Percentiles rank a stretch among this genome's conserved stretches.
phyloP scores from a whole-genome alignment of 2,329 filamentous ascomycete genomes.

The Corniculantispora saksenae region DNA sequence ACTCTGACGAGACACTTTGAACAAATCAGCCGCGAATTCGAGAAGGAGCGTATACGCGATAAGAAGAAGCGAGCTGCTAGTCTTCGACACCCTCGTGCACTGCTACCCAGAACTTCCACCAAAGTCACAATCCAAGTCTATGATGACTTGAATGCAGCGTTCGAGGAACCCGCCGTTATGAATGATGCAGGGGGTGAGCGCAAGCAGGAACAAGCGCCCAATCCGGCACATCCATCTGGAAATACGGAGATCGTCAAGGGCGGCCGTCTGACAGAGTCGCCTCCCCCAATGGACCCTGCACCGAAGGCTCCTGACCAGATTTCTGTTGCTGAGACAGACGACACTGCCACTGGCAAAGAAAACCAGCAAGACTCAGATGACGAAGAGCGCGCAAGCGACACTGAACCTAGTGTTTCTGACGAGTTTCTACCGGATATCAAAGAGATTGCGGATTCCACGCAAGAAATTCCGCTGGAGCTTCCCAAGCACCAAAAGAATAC shows the following conservation, averaged over 20 bases:
- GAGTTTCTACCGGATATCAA: conserved; percentile 66
- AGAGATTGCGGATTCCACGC: conserved; percentile 62
- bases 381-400: conserved; percentile 69
- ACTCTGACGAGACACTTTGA: conserved; percentile 95
- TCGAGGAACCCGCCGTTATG: conserved; percentile 72
- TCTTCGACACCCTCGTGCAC: conserved; percentile 72
- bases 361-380: conserved; percentile 66
- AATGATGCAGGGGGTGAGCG: conserved; percentile 53
- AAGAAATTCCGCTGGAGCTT: conserved; percentile 69
- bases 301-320: conserved; percentile 28
- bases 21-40: conserved; percentile 92
- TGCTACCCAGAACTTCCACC: conserved; percentile 83
- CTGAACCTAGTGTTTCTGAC: conserved; percentile 68
- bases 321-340: conserved; percentile 32
- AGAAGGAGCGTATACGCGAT: conserved; percentile 88
- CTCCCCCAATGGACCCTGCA: conserved; percentile 26
- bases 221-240: conserved; percentile 20
- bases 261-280: conserved; percentile 27
- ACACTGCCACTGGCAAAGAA: conserved; percentile 30
- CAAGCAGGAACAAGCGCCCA: conserved; percentile 27
- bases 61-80: conserved; percentile 78
- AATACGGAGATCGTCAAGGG: neutral
- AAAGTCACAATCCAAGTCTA: conserved; percentile 96
- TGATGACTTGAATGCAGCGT: conserved; percentile 88
- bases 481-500: conserved; percentile 92